A percentile compares a stretch with the other conserved stretches of the same genome.
Conservation (phyloP, 148 eudicot genomes). For the Rhododendron henanense region DNA sequence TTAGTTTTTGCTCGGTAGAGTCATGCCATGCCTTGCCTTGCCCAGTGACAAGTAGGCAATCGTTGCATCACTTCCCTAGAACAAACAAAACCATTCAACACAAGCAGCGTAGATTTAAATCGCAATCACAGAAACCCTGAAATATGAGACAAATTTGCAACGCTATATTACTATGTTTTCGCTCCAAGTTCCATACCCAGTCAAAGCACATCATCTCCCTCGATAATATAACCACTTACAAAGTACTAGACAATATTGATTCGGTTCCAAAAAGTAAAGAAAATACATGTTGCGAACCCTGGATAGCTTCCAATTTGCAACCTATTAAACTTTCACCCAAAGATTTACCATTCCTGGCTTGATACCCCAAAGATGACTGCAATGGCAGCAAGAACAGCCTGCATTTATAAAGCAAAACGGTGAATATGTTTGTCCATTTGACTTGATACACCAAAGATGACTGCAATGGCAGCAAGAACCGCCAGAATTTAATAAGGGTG, state of each 20-base stretch:
- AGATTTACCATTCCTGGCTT: not conserved
- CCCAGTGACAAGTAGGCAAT: not conserved
- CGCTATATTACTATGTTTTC: not conserved
- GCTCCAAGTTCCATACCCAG: not conserved
- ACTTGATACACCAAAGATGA: not conserved
- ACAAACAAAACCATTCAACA: not conserved
- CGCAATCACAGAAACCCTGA: not conserved
- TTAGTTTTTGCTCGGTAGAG: too few relatives aligned
- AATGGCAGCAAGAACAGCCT: constrained; percentile 18
- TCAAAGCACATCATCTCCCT: not conserved
- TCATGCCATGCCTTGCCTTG: too few relatives aligned
- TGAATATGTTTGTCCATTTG: not conserved
- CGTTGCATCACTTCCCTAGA: not conserved
- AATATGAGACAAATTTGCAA: not conserved
- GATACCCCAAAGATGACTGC: constrained; percentile 5
- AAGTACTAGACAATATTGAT: not conserved
- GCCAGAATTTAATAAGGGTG: not conserved
- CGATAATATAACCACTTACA: not conserved
- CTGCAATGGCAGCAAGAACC: constrained; percentile 12
- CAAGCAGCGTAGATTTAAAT: not conserved
- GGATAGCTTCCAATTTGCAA: not conserved
- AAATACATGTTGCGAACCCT: not conserved
- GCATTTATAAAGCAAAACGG: not conserved
- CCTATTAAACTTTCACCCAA: not conserved
- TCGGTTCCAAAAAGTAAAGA: not conserved